Conservation (phyloP, 2,329 filamentous ascomycete species). For the Cladorrhinum sp. region DNA sequence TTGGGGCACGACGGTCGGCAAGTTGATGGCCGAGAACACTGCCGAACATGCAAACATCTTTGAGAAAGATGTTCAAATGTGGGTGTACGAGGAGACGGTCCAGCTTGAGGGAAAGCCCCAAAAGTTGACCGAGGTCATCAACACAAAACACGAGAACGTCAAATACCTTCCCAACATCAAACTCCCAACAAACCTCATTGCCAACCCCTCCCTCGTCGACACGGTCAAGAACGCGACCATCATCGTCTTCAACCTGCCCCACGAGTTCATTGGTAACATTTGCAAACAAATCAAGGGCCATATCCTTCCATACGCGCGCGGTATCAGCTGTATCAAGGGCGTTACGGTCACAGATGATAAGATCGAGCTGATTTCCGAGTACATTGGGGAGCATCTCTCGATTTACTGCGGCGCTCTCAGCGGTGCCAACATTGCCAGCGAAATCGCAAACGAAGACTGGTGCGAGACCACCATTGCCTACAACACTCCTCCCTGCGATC, state of each 20-base stretch:
- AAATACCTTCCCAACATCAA: constrained; percentile 93
- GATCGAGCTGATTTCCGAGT: constrained; percentile 88
- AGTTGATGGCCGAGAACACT: constrained; percentile 93
- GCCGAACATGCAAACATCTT: constrained; percentile 75
- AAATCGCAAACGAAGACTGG: constrained; percentile 94
- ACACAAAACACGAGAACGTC: constrained; percentile 89
- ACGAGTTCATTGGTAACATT: constrained; percentile 89
- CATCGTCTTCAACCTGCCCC: constrained; percentile 92
- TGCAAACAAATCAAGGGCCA: constrained; percentile 83
- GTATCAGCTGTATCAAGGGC: constrained; percentile 97
- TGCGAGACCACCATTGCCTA: constrained; percentile 97
- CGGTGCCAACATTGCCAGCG: constrained; percentile 92
- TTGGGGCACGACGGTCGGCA: constrained; percentile 97
- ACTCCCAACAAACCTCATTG: constrained; percentile 78
- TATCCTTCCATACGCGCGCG: constrained; percentile 86
- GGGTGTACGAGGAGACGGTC: constrained; percentile 95
- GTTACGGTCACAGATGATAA: constrained; percentile 87
- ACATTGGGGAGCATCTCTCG: constrained; percentile 82
- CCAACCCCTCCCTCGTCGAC: constrained; percentile 76
- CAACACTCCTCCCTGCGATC: constrained; percentile 82
- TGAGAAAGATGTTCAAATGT: constrained; percentile 91
- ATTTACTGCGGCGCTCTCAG: constrained; percentile 97
- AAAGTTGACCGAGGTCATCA: constrained; percentile 90
- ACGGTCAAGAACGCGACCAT: constrained; percentile 82
- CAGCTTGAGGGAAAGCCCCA: constrained; percentile 64